These are phyloP conservation scores for Oemleria cerasiformis DNA, from an alignment of 306 rosid genomes.

Conservation along the genomic window DNA sequence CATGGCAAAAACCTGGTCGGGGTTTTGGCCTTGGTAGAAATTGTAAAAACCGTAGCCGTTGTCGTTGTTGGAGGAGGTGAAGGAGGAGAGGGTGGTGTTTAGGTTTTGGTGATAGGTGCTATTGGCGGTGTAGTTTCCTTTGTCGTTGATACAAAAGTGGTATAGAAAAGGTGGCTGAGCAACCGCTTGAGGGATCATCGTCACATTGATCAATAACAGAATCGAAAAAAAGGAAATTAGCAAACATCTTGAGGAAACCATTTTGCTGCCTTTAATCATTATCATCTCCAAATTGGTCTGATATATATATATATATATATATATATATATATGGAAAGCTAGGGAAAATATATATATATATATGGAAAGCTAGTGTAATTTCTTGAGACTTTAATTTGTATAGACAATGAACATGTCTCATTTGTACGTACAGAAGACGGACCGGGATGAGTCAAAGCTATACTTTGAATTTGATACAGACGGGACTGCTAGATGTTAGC, in stretches of 20 bases:
- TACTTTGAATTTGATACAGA: too few relatives aligned
- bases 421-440: too few relatives aligned
- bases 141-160: background rate
- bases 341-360: too few relatives aligned
- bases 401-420: too few relatives aligned
- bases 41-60: constrained; percentile 1
- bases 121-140: background rate
- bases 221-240: constrained; percentile 14
- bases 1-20: background rate
- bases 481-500: too few relatives aligned
- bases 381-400: too few relatives aligned
- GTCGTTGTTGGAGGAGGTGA: background rate
- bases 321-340: too few relatives aligned
- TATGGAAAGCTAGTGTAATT: too few relatives aligned
- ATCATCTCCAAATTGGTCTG: too few relatives aligned
- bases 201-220: constrained; percentile 2
- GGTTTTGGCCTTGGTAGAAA: background rate
- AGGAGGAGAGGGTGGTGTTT: background rate
- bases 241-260: constrained; percentile 17
- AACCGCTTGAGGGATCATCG: background rate
- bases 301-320: too few relatives aligned
- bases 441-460: too few relatives aligned
- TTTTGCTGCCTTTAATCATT: too few relatives aligned
- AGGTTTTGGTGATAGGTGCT: constrained; percentile 2
- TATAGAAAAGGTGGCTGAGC: background rate